Evolutionary conservation across 331 rosid species (phyloP), one percentile per base, ranked within the genome.

Genomic region (Dryas integrifolia): DNA sequence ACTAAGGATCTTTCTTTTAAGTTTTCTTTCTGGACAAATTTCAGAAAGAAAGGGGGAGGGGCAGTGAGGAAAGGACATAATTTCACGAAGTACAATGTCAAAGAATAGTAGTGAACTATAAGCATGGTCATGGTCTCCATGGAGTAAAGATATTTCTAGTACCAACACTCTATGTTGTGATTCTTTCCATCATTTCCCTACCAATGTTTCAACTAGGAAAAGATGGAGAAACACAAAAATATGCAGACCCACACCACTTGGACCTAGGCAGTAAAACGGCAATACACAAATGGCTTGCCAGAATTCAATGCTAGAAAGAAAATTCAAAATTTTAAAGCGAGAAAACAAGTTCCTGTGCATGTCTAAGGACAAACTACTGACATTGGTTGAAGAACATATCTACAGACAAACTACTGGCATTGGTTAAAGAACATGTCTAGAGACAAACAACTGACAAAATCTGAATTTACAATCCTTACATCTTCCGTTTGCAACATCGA

Each of bases 401-500:
- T 1, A 30, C 2, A 30, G 26, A 62, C 10, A 62, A 39, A 15
- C 7, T 62, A 62, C 49, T 7, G 30, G n/a, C 21, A 51, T 51
- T 47, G 24, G 24, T 14, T 14, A 51, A 51, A 51, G 57, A 18
- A 51, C 24, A 5, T 1, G 21, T n/a, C 24, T n/a, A 51, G 57
- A 51, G 53, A 81, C 62, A 69, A 61, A 51, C 24, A 43, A 69
- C 45, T 38, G 3, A 43, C 24, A 57, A 45, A 69, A 77, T 50
- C 38, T 58, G 67, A 76, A 53, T 53, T 67, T 75, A 59, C 55
- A 77, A 67, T 26, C 55, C 94, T 88, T 89, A 94, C 98, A 83
- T 94, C 98, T 81, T 91, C 97, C 9, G 98, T 94, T 82, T 59
- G 96, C 84, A 89, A 69, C 92, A 94, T 89, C 47, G 97, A 89